phyloP scores from a whole-genome alignment of 345 rosid genomes.

The Anacardium occidentale region DNA sequence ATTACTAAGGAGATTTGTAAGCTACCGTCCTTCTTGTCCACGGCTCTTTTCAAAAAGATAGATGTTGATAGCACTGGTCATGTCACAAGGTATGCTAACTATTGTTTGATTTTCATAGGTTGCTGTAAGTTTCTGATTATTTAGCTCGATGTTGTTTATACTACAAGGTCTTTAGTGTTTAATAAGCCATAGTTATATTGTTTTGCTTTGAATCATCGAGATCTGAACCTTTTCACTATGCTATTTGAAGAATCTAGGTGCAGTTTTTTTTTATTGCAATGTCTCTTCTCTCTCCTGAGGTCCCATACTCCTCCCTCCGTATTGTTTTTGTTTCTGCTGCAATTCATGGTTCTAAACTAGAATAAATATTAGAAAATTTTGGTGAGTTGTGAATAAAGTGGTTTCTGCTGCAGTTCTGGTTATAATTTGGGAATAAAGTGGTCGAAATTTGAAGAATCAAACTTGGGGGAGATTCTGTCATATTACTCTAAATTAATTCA shows the following conservation, averaged over 20 bases:
- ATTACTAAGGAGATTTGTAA: constrained; percentile 88
- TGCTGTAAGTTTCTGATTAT: background rate
- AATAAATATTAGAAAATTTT: background rate
- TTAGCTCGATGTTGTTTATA: background rate
- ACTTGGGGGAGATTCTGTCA: background rate
- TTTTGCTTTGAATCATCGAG: background rate
- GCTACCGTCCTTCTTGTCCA: constrained; percentile 87
- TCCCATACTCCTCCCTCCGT: background rate
- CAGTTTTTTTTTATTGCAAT: background rate
- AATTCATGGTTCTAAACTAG: background rate
- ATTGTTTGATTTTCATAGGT: background rate
- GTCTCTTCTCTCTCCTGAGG: constrained; percentile 1
- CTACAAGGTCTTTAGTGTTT: background rate
- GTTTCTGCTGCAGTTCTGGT: too few relatives aligned
- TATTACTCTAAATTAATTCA: too few relatives aligned
- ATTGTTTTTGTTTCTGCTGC: background rate
- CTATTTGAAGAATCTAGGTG: background rate
- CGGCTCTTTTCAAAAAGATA: constrained; percentile 68
- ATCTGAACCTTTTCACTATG: background rate
- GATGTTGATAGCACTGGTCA: constrained; percentile 60
- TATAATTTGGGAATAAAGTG: background rate
- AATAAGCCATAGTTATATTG: background rate
- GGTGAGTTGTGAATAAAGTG: background rate
- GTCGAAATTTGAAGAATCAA: background rate
- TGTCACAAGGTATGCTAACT: constrained; percentile 60